phyloP scores from a whole-genome alignment of 176 grass and related monocot species.

The Eleusine coracana region DNA sequence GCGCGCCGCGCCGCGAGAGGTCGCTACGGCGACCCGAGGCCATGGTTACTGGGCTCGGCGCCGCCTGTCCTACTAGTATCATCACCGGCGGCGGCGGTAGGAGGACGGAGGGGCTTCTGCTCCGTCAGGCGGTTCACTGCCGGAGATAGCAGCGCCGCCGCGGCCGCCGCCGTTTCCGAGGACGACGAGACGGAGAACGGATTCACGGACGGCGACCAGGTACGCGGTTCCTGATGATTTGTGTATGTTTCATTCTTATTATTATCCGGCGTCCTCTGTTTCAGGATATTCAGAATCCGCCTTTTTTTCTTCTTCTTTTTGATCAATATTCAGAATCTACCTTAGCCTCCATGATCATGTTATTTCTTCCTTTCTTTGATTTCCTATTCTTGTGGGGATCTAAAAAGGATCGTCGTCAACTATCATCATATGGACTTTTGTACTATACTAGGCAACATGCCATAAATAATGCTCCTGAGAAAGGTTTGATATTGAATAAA shows the following conservation, averaged over 20 bases:
- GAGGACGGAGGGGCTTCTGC: slow-evolving; percentile 34
- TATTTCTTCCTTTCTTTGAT: not conserved
- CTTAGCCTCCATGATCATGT: not conserved
- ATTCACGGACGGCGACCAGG: slow-evolving; percentile 26
- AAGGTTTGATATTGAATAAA: not conserved
- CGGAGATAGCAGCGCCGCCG: slow-evolving; percentile 16
- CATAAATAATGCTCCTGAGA: not conserved
- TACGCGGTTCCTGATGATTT: slow-evolving; percentile 18
- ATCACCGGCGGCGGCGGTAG: not conserved
- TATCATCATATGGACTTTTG: not conserved
- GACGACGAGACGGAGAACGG: slow-evolving; percentile 37
- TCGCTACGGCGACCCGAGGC: not conserved
- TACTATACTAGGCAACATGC: not conserved
- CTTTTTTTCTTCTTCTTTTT: too few relatives aligned
- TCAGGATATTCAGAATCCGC: not conserved
- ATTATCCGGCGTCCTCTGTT: not conserved
- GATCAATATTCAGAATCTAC: not conserved
- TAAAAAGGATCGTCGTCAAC: not conserved
- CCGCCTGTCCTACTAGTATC: slow-evolving; percentile 7
- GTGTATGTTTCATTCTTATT: not conserved
- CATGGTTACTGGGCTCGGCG: slow-evolving; percentile 7
- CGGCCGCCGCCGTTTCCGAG: not conserved
- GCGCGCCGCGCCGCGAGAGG: slow-evolving; percentile 26
- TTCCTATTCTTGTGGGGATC: not conserved
- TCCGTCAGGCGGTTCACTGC: slow-evolving; percentile 40